Conservation (phyloP, 2,329 filamentous ascomycete species). For the Colletotrichum sp. region DNA sequence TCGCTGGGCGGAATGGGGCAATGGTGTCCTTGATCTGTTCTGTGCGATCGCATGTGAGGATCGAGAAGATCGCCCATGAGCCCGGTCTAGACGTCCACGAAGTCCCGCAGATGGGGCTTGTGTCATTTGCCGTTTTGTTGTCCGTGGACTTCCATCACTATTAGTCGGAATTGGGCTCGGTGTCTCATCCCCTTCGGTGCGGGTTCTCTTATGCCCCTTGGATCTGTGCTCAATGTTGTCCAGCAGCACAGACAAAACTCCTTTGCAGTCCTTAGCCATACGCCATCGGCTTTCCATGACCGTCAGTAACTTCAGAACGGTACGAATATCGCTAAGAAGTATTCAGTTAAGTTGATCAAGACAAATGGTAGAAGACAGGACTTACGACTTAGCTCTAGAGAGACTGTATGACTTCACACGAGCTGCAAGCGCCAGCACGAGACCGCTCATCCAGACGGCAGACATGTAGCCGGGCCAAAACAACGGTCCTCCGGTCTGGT, state of each 20-base stretch:
- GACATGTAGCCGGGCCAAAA: constrained; percentile 39
- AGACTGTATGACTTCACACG: not conserved
- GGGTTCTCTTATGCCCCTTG: not conserved
- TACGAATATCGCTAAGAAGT: not conserved
- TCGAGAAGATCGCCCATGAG: not conserved
- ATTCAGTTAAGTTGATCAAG: not conserved
- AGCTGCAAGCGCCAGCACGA: constrained; percentile 36
- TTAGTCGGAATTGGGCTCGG: not conserved
- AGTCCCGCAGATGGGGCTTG: not conserved
- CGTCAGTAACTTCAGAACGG: not conserved
- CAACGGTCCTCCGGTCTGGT: not conserved
- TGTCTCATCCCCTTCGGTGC: not conserved
- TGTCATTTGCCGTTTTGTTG: not conserved
- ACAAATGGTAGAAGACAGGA: not conserved
- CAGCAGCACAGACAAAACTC: constrained; percentile 2
- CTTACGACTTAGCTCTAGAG: not conserved
- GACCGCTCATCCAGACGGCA: constrained; percentile 39
- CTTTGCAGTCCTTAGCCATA: constrained; percentile 13
- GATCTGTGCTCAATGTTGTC: not conserved
- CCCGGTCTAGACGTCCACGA: not conserved
- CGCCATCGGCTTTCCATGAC: constrained; percentile 1
- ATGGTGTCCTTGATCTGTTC: not conserved
- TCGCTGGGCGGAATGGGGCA: not conserved
- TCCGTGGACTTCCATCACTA: not conserved
- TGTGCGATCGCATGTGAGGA: not conserved